Percentiles rank a stretch among this genome's conserved stretches.
Evolutionary conservation across 2,329 filamentous ascomycete genomes (phyloP).

Genomic region (Ascochyta viciae-villosae): DNA sequence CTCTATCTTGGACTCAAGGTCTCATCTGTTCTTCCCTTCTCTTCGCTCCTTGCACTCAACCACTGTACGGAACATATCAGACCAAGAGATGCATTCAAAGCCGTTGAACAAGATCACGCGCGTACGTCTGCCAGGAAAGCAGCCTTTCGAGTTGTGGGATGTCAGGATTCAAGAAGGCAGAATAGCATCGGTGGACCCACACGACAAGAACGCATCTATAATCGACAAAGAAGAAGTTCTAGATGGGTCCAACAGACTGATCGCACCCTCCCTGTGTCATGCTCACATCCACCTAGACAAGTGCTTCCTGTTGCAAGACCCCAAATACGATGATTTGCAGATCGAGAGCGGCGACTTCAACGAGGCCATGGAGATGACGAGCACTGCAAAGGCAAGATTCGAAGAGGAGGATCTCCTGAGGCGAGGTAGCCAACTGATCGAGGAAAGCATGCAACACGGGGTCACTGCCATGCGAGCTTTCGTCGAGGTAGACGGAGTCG

Average conservation of each 20-base stretch:
- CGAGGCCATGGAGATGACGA: conserved; percentile 68
- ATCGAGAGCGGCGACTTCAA: conserved; percentile 67
- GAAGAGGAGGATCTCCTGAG: conserved; percentile 67
- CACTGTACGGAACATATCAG: not conserved
- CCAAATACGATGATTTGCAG: conserved; percentile 66
- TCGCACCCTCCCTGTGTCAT: conserved; percentile 69
- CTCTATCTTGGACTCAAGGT: conserved; percentile 1
- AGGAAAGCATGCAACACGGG: conserved; percentile 68
- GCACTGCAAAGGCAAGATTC: conserved; percentile 69
- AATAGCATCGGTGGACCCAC: conserved; percentile 44
- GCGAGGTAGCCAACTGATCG: conserved; percentile 69
- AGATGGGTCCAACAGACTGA: conserved; percentile 50
- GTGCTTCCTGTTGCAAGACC: conserved; percentile 65
- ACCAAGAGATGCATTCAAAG: not conserved
- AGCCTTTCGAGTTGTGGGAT: conserved; percentile 46
- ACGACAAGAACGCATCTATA: conserved; percentile 19
- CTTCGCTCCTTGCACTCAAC: not conserved
- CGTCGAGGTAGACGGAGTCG: conserved; percentile 72
- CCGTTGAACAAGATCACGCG: conserved; percentile 38
- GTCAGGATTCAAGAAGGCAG: conserved; percentile 43
- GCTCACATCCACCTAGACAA: conserved; percentile 78
- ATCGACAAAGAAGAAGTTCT: conserved; percentile 42
- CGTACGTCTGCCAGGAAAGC: conserved; percentile 45
- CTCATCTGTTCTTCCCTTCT: not conserved
- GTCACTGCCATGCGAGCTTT: conserved; percentile 75